A percentile compares a stretch with the other conserved stretches of the same genome.
Evolutionary conservation across 306 rosid species (phyloP).

Genomic region (Lablab purpureus): DNA sequence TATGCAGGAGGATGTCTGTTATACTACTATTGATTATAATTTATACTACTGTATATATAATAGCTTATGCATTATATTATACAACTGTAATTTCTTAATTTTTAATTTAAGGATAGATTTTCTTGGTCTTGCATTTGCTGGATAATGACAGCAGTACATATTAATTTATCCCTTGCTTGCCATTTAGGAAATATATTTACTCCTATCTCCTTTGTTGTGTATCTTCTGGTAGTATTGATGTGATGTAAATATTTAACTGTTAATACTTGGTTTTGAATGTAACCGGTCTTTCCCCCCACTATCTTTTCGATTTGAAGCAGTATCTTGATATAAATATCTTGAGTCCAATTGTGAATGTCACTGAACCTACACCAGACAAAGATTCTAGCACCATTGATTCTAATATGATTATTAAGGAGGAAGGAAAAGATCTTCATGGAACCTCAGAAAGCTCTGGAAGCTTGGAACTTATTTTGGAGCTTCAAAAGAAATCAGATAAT

Average conservation of each 20-base stretch:
- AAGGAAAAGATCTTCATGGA: slow-evolving; percentile 40
- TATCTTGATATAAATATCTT: slow-evolving; percentile 35
- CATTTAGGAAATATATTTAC: slow-evolving; percentile 33
- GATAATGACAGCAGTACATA: slow-evolving; percentile 4
- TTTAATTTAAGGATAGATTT: background rate
- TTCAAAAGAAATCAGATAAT: slow-evolving; percentile 45
- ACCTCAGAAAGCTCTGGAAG: slow-evolving; percentile 45
- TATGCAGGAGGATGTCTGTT: background rate
- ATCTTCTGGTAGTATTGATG: slow-evolving; percentile 32
- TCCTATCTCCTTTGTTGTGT: slow-evolving; percentile 11
- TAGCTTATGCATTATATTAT: background rate
- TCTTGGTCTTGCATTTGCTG: slow-evolving; percentile 23
- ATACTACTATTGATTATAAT: background rate
- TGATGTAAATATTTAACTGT: background rate
- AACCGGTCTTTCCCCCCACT: slow-evolving; percentile 26
- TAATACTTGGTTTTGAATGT: slow-evolving; percentile 31
- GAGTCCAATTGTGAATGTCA: slow-evolving; percentile 41
- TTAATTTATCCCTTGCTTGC: slow-evolving; percentile 26
- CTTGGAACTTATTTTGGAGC: slow-evolving; percentile 43
- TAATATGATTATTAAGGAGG: slow-evolving; percentile 46
- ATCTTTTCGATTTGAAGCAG: slow-evolving; percentile 42
- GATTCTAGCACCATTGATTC: slow-evolving; percentile 36
- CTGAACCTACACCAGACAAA: slow-evolving; percentile 36
- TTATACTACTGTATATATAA: background rate
- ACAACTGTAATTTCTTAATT: background rate